These are phyloP conservation scores for Trypanosoma grayi DNA, from an alignment of 208 protist species.

Conservation along the genomic window DNA sequence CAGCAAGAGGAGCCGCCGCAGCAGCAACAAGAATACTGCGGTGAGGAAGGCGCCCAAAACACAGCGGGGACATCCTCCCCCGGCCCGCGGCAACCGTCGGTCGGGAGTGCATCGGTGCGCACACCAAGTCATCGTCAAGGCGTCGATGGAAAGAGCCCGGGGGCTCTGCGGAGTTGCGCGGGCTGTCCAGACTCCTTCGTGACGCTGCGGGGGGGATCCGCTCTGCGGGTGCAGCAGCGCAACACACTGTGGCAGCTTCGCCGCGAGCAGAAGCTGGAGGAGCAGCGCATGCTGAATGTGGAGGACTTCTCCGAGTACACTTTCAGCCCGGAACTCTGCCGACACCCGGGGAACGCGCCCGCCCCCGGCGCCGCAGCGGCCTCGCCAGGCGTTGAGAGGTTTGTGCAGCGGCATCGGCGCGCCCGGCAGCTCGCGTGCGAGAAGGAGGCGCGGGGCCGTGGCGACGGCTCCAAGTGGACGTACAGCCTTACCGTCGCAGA, in stretches of 20 bases:
- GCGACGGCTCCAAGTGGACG: conserved; percentile 2
- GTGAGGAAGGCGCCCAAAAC: not conserved
- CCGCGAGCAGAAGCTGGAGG: conserved; percentile 16
- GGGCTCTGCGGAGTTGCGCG: not conserved
- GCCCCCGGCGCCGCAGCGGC: not conserved
- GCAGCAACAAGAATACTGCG: not conserved
- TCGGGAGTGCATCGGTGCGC: not conserved
- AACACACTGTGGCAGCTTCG: conserved; percentile 16
- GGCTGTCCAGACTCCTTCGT: not conserved
- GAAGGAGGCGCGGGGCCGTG: conserved; percentile 1
- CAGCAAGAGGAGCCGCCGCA: no score
- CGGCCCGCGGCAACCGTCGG: not conserved
- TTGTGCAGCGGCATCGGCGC: conserved; percentile 8
- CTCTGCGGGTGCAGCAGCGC: conserved; percentile 12
- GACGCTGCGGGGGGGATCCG: conserved; percentile 2
- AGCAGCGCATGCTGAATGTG: conserved; percentile 1
- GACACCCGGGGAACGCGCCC: not conserved
- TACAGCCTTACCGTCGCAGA: conserved; percentile 10
- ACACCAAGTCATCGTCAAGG: not conserved
- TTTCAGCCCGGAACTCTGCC: conserved; percentile 10
- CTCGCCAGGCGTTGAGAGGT: conserved; percentile 13
- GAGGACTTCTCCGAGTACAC: conserved; percentile 19
- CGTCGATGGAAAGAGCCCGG: not conserved
- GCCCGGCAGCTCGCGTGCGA: conserved; percentile 7
- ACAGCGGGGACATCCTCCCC: not conserved